These are phyloP conservation scores for Comarum palustre DNA, from an alignment of 306 rosid genomes.

Conservation along the genomic window DNA sequence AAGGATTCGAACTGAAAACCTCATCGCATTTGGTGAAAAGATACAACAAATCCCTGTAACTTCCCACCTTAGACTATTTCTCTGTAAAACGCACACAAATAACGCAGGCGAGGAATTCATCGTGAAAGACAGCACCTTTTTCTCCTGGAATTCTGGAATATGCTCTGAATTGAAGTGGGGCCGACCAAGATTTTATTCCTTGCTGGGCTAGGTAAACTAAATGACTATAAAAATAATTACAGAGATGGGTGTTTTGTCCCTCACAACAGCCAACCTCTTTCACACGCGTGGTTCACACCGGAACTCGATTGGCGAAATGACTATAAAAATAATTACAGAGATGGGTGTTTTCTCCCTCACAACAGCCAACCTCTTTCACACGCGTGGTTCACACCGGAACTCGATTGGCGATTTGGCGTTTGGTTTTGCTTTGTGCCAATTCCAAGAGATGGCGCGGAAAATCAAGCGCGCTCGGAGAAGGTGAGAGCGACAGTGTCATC, in stretches of 20 bases:
- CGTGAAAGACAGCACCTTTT: neutral
- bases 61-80: neutral
- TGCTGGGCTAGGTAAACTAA: neutral
- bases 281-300: conserved; percentile 1
- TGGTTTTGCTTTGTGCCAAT: no score
- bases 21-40: no score
- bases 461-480: conserved; percentile 29
- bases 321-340: no score
- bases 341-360: neutral
- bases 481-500: conserved; percentile 16
- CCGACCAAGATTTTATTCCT: conserved; percentile 15
- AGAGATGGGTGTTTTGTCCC: neutral
- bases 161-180: neutral
- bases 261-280: neutral
- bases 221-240: neutral
- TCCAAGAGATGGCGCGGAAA: neutral
- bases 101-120: no score
- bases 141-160: neutral
- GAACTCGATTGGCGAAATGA: neutral
- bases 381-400: conserved; percentile 4
- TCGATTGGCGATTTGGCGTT: neutral
- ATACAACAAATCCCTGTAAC: no score
- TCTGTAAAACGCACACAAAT: no score
- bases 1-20: neutral
- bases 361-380: neutral